Evolutionary conservation across 345 rosid genomes (phyloP), one percentile per base, ranked within the genome.

Genomic region (Populus davidiana): DNA sequence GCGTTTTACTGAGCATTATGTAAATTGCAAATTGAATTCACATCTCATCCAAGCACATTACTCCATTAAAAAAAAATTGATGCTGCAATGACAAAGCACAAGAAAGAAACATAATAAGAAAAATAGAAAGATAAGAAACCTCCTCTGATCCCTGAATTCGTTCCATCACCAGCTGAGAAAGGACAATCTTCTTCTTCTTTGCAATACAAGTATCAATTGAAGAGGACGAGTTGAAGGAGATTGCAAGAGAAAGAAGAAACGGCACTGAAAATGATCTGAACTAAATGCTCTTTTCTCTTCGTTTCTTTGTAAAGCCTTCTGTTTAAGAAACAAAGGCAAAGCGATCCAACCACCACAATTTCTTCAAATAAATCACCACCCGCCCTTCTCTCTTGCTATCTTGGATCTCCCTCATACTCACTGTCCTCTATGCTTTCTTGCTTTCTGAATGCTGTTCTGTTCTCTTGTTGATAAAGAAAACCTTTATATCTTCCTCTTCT

Each of bases 231-330:
- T 88, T 95, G 99, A 71, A 93, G 90, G 9, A 95, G 92, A 72
- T 92, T 95, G 84, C 99, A 92, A 72, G 97, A 95, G 87, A 95
- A 93, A 64, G 99, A 93, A 78, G 93, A 95, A 38, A 95, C 98
- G 81, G 91, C 85, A 63, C 97, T 93, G 92, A 95, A 95, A 72
- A 95, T 88, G 87, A 95, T 90, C 89, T 95, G 99, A 65, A 95
- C 97, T 83, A 92, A 92, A 33, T 3, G 84, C 96, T 74, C 99
- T 83, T 83, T 93, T 95, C 88, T 95, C 97, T 79, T 95, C 99
- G 83, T 95, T 83, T 95, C 99, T 74, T 95, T 95, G 87, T 95
- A 95, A 1, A 95, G 88, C 14, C 97, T 82, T 14, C 90, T 86
- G 80, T 91, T 95, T 56, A 95, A 80, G 86, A 95, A 95, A 98